Evolutionary conservation across 164 flowering plant genomes (phyloP).

Genomic region (Stephania cephalantha): DNA sequence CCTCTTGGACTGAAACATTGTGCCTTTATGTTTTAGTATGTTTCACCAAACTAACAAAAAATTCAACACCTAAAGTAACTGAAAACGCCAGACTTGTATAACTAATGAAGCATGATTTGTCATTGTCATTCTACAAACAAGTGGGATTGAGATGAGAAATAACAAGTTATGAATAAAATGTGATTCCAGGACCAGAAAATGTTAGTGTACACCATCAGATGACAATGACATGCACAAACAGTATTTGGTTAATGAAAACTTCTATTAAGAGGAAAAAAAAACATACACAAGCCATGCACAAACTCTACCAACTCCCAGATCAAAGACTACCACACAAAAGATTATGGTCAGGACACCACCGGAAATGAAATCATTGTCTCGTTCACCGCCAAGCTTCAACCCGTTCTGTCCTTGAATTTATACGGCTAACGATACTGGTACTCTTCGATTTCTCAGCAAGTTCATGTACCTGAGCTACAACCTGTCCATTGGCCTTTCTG

Average conservation of each 20-base stretch:
- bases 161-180: background rate
- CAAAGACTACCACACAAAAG: background rate
- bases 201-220: background rate
- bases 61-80: background rate
- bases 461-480: slow-evolving; percentile 13
- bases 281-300: slow-evolving; percentile 17
- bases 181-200: background rate
- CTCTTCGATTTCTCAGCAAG: slow-evolving; percentile 36
- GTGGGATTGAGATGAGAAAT: background rate
- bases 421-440: slow-evolving; percentile 46
- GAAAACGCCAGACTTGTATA: background rate
- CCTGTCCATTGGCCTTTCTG: slow-evolving; percentile 20
- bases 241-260: slow-evolving; percentile 13
- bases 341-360: background rate
- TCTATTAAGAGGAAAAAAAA: slow-evolving; percentile 1
- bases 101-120: background rate
- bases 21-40: background rate
- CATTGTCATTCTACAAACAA: too few relatives aligned
- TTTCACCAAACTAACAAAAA: background rate
- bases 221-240: background rate
- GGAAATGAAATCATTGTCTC: slow-evolving; percentile 13
- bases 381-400: slow-evolving; percentile 76
- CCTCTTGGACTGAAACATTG: background rate
- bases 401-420: slow-evolving; percentile 45
- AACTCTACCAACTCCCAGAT: slow-evolving; percentile 9